Evolutionary conservation across 1,284 basidiomycete genomes (phyloP).

Genomic region (Microbotryomycetes sp.): DNA sequence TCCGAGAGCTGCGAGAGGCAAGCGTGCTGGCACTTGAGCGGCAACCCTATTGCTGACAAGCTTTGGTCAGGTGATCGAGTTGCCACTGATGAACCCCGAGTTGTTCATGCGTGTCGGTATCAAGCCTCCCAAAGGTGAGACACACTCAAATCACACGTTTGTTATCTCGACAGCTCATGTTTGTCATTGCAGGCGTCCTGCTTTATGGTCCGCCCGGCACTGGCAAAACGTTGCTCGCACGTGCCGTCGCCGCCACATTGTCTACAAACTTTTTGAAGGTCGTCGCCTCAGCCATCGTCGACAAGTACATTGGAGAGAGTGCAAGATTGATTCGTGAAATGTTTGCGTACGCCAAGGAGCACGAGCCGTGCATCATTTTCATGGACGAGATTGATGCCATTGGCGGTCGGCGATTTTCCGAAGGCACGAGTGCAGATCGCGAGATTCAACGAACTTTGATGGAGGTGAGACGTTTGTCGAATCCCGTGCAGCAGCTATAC

Average conservation of each 20-base stretch:
- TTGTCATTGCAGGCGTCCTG: constrained; percentile 54
- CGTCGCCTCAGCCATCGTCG: constrained; percentile 97
- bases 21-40: constrained; percentile 25
- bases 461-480: constrained; percentile 59
- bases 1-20: constrained; percentile 89
- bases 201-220: constrained; percentile 91
- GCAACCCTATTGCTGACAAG: not conserved
- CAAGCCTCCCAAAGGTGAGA: constrained; percentile 78
- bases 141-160: not conserved
- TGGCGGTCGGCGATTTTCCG: constrained; percentile 91
- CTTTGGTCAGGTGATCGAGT: constrained; percentile 73
- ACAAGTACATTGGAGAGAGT: constrained; percentile 99
- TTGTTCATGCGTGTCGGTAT: constrained; percentile 93
- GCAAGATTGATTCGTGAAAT: constrained; percentile 92
- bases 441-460: constrained; percentile 98
- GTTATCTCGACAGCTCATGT: not conserved
- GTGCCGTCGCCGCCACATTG: constrained; percentile 91
- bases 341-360: constrained; percentile 95
- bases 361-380: constrained; percentile 99
- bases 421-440: constrained; percentile 95
- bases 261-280: constrained; percentile 98
- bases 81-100: constrained; percentile 91
- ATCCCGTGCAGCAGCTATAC: not conserved
- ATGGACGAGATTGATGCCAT: constrained; percentile 99
- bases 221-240: constrained; percentile 89